Evolutionary conservation across 257 asterid genomes (phyloP).

Genomic region (Penstemon eatonii): DNA sequence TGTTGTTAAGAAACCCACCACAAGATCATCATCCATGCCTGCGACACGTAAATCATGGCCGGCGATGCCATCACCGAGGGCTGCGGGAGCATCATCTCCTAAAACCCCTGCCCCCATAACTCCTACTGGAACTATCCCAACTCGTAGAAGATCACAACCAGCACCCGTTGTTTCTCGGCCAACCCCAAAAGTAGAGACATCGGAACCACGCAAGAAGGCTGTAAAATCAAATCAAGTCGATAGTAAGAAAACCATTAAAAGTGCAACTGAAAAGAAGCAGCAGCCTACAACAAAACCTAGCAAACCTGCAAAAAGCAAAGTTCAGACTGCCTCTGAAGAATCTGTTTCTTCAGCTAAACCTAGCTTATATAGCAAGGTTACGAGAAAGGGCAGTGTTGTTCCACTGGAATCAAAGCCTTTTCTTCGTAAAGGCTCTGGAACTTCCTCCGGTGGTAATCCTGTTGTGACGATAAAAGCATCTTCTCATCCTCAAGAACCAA

Average conservation of each 20-base stretch:
- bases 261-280: slow-evolving; percentile 57
- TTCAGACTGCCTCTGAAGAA: slow-evolving; percentile 48
- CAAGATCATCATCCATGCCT: slow-evolving; percentile 65
- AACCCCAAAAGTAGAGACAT: slow-evolving; percentile 51
- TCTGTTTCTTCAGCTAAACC: slow-evolving; percentile 59
- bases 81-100: slow-evolving; percentile 60
- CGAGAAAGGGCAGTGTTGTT: slow-evolving; percentile 91
- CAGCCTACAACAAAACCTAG: slow-evolving; percentile 46
- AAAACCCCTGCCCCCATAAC: slow-evolving; percentile 47
- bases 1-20: slow-evolving; percentile 54
- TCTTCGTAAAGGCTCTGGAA: slow-evolving; percentile 82
- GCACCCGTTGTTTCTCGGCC: slow-evolving; percentile 49
- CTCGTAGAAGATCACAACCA: slow-evolving; percentile 70
- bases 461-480: slow-evolving; percentile 50
- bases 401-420: slow-evolving; percentile 93
- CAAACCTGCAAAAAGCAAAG: slow-evolving; percentile 55
- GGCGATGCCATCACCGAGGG: slow-evolving; percentile 64
- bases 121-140: slow-evolving; percentile 45
- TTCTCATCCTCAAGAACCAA: slow-evolving; percentile 45
- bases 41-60: slow-evolving; percentile 89
- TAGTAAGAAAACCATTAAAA: slow-evolving; percentile 47
- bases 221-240: slow-evolving; percentile 47
- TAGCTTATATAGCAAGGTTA: slow-evolving; percentile 61
- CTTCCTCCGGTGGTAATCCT: slow-evolving; percentile 49
- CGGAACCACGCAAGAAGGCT: slow-evolving; percentile 48